Evolutionary conservation across 2,329 filamentous ascomycete species (phyloP).

Genomic region (Leptographium flavum): DNA sequence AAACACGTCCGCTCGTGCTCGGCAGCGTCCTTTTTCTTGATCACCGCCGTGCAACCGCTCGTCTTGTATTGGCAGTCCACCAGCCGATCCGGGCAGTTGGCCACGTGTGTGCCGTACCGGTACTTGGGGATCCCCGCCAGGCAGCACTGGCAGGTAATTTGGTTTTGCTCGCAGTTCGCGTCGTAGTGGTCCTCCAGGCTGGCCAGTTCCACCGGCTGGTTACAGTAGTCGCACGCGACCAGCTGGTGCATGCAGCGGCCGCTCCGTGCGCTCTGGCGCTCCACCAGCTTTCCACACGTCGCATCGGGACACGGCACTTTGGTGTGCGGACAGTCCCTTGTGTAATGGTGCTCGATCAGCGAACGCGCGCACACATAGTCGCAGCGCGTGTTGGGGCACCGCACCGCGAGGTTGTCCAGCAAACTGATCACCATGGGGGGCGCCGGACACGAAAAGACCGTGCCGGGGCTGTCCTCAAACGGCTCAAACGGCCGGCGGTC

Average conservation of each 20-base stretch:
- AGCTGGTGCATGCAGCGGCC: constrained; percentile 41
- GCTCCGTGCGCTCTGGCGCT: constrained; percentile 31
- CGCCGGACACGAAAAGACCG: constrained; percentile 14
- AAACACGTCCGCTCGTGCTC: constrained; percentile 33
- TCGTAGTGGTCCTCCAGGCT: constrained; percentile 31
- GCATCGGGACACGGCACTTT: constrained; percentile 40
- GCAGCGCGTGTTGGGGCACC: constrained; percentile 46
- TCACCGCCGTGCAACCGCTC: constrained; percentile 31
- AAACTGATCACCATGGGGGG: constrained; percentile 41
- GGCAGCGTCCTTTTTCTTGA: constrained; percentile 24
- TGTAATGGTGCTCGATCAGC: constrained; percentile 39
- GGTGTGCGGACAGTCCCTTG: constrained; percentile 40
- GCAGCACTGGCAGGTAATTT: constrained; percentile 35
- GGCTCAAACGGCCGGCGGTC: constrained; percentile 33
- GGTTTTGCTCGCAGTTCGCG: constrained; percentile 29
- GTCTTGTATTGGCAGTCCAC: constrained; percentile 31
- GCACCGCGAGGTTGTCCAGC: constrained; percentile 43
- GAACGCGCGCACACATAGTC: constrained; percentile 34
- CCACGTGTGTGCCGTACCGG: constrained; percentile 31
- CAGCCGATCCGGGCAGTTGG: constrained; percentile 28
- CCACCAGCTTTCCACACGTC: constrained; percentile 35
- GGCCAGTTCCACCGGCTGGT: constrained; percentile 30
- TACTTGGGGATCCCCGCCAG: constrained; percentile 27
- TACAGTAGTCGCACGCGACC: constrained; percentile 38
- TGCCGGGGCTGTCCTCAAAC: constrained; percentile 14